Evolutionary conservation across 2,329 filamentous ascomycete species (phyloP).

Genomic region (Penicillium fuscoglaucum): DNA sequence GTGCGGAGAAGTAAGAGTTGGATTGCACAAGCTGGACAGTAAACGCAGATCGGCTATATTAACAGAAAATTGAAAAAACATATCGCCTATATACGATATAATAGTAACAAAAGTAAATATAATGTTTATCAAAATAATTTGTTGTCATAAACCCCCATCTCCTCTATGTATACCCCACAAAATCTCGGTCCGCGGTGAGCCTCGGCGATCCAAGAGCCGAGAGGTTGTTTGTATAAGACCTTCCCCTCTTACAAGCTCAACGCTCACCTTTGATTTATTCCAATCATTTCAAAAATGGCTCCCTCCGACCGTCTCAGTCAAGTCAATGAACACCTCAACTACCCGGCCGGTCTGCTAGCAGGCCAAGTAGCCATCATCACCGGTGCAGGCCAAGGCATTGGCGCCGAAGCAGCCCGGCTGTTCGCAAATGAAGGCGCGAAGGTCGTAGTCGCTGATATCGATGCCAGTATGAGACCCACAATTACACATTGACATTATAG

Average conservation of each 20-base stretch:
- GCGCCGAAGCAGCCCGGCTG: slow-evolving; percentile 75
- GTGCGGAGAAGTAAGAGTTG: slow-evolving; percentile 2
- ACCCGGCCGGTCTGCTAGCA: slow-evolving; percentile 73
- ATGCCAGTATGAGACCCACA: slow-evolving; percentile 55
- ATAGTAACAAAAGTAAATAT: neutral
- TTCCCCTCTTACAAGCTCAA: slow-evolving; percentile 2
- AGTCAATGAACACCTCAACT: slow-evolving; percentile 77
- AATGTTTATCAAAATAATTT: neutral
- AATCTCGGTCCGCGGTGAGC: slow-evolving; percentile 22
- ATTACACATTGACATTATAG: neutral
- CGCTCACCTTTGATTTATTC: neutral
- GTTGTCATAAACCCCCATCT: neutral
- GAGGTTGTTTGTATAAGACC: slow-evolving; percentile 3
- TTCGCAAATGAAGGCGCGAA: slow-evolving; percentile 88
- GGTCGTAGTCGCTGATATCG: slow-evolving; percentile 81
- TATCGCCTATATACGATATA: slow-evolving; percentile 10
- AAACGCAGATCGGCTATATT: slow-evolving; percentile 17
- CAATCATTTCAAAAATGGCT: slow-evolving; percentile 37
- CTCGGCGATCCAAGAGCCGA: slow-evolving; percentile 23
- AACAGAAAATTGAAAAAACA: slow-evolving; percentile 2
- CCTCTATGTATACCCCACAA: slow-evolving; percentile 21
- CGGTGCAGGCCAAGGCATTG: slow-evolving; percentile 82
- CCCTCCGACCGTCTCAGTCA: slow-evolving; percentile 63
- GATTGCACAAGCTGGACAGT: slow-evolving; percentile 14
- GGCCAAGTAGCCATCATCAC: slow-evolving; percentile 87